These are phyloP conservation scores for Talaromyces sp. DNA, from an alignment of 2,329 filamentous ascomycete species.

Conservation along the genomic window DNA sequence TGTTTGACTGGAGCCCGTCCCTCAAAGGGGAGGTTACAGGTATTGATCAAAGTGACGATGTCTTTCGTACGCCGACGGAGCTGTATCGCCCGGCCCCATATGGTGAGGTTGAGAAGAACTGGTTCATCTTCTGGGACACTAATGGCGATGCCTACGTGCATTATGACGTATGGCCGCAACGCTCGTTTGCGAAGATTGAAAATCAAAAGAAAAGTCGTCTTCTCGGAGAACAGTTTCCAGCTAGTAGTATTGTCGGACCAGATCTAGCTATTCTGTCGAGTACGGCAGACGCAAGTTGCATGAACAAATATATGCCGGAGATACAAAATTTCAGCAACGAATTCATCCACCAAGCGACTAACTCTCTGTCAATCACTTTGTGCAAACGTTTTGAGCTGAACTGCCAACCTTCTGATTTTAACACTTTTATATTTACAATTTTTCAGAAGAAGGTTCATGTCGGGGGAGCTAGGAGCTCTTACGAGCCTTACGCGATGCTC, in stretches of 20 bases:
- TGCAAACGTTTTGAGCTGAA: constrained; percentile 45
- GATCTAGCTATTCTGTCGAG: constrained; percentile 42
- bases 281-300: constrained; percentile 42
- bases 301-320: constrained; percentile 44
- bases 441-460: constrained; percentile 50
- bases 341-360: constrained; percentile 57
- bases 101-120: constrained; percentile 55
- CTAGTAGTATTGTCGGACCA: constrained; percentile 31
- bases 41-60: neutral
- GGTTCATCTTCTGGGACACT: constrained; percentile 57
- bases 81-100: constrained; percentile 48
- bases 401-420: constrained; percentile 41
- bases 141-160: constrained; percentile 47
- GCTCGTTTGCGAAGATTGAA: constrained; percentile 46
- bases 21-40: constrained; percentile 7
- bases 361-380: constrained; percentile 53
- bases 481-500: constrained; percentile 52
- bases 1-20: constrained; percentile 42
- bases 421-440: constrained; percentile 54
- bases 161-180: constrained; percentile 49
- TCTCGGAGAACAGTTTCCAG: constrained; percentile 34
- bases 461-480: constrained; percentile 44
- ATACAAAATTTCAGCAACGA: constrained; percentile 30
- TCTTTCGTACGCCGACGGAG: constrained; percentile 46
- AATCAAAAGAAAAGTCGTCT: neutral